phyloP scores from a whole-genome alignment of 1,284 basidiomycete genomes.

The Uromyces viciae-fabae region DNA sequence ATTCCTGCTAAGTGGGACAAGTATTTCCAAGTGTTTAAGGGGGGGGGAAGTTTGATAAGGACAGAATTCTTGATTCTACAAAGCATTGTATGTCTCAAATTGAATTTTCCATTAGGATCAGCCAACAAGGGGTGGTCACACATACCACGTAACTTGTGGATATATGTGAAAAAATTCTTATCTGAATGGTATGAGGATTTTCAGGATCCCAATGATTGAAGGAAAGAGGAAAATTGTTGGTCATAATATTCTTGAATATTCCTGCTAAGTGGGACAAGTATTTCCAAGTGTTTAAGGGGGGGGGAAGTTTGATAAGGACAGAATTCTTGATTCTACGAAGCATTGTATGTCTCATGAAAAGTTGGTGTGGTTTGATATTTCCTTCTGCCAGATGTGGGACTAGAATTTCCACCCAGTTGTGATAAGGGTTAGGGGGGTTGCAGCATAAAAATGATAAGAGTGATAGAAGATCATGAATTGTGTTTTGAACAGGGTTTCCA shows the following conservation, averaged over 20 bases:
- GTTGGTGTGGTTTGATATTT: not conserved
- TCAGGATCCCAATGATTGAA: no score
- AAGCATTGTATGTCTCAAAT: conserved; percentile 1
- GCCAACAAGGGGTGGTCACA: no score
- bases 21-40: not conserved
- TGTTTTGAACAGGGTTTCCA: conserved; percentile 98
- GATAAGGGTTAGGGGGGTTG: conserved; percentile 57
- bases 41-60: not conserved
- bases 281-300: no score
- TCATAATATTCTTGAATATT: conserved; percentile 4
- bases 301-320: not conserved
- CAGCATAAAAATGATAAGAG: conserved; percentile 92
- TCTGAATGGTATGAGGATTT: not conserved
- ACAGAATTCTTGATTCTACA: not conserved
- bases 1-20: not conserved
- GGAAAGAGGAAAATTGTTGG: not conserved
- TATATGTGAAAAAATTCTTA: no score
- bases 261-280: not conserved
- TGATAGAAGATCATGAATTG: conserved; percentile 94
- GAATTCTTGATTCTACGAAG: not conserved
- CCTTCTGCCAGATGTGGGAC: not conserved
- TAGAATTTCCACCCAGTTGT: not conserved
- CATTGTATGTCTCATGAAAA: conserved; percentile 1
- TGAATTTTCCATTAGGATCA: no score
- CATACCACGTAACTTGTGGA: no score